Base-by-base conservation (phyloP, 495 filamentous ascomycete species). In the Lindgomyces ingoldianus region DNA sequence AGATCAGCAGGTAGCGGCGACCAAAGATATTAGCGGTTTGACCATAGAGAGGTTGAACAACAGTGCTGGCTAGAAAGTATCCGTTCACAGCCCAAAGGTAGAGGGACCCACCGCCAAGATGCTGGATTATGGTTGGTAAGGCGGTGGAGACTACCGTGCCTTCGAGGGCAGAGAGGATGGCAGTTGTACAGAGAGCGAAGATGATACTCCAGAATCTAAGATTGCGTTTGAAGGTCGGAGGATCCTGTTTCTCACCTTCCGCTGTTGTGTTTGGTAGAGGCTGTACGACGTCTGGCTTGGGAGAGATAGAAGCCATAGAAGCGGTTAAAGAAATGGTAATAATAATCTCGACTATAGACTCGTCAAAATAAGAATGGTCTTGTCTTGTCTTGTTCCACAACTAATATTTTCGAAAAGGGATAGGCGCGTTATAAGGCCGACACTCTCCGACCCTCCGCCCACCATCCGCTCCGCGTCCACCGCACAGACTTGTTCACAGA, bases 81-180 rank as follows among this genome's bases (percentile, higher is more conserved):
- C 55, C 69, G 54, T 79, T 80, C 16, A 62, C 69, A 21, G 77
- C 62, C 80, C 79, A 82, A 52, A 82, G 64, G 60, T 80, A 84
- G 33, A 53, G 42, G 0, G 72, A 62, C 0, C 72, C 74, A 8
- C 64, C 68, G 14, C 64, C 45, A n/a, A 83, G 64, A 0, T 72
- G 74, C 4, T 39, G 47, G 0, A 65, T 64, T 51, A 83, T 79
- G 16, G 60, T 64, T 6, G 81, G 80, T 27, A 82, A 70, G 1
- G 78, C 74, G 0, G 74, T 81, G 2, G 76, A 67, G 12, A 77
- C 69, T 65, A 83, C 72, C 1, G 77, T 74, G 25, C 54, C 72
- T 19, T 81, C 80, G 1, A 83, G 65, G 18, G 76, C 72, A 0
- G 65, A 61, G 18, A 78, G 69, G 14, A 81, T 55, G 39, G 72